Base-by-base conservation (phyloP, 345 rosid species). In the Cardiospermum halicacabum region DNA sequence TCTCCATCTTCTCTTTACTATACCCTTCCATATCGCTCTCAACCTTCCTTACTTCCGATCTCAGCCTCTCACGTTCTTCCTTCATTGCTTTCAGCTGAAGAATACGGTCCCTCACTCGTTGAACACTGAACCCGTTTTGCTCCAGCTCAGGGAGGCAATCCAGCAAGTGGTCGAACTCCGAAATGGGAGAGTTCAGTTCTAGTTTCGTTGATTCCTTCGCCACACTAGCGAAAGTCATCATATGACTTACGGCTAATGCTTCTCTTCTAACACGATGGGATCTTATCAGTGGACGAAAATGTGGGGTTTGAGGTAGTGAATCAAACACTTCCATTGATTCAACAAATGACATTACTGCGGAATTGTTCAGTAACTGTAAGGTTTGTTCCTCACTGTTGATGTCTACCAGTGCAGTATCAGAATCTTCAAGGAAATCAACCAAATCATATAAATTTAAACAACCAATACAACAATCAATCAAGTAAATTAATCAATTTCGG, bases 181-280 rank as follows among this genome's bases (percentile, higher is more conserved):
- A n/a, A n/a, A n/a, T n/a, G 7, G 67, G 64, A 55, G 60, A 59
- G 4, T 42, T 64, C 7, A 71, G 4, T 39, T 56, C 60, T 70
- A 76, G 58, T 27, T 62, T 56, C 47, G 76, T 68, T 30, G 45
- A 53, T 61, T 40, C 64, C 65, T 74, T 73, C 1, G 58, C 62
- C 43, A 70, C 36, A 39, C 42, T 53, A 11, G 65, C 75, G 28
- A 76, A 80, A 26, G 74, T 76, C 51, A 76, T 24, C 84, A 80
- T 80, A 45, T 55, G 25, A 8, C 72, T 77, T 9, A 71, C 62
- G 9, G 81, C 84, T 24, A 59, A 54, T 67, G 81, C 84, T 69
- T 80, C 79, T 7, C 76, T 77, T 16, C 16, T 53, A 32, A 28
- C 53, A 60, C 66, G 73, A 34, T 66, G n/a, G n/a, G n/a, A n/a